Conservation (phyloP, 129 eudicot genomes). For the Flaveria bidentis region DNA sequence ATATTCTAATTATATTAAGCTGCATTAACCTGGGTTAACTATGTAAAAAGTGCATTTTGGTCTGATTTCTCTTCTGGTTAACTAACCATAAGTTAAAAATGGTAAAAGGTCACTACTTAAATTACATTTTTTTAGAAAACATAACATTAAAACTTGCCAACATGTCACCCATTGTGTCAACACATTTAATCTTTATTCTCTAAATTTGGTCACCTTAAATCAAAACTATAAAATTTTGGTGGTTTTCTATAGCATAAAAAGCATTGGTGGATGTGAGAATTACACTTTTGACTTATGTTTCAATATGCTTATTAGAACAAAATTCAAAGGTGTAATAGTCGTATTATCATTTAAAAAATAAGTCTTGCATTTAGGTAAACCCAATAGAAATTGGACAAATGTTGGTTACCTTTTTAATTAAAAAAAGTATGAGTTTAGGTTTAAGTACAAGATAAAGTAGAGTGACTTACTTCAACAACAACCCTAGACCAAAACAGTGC, state of each 20-base stretch:
- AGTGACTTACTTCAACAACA: constrained; percentile 68
- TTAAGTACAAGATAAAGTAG: neutral
- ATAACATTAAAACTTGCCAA: neutral
- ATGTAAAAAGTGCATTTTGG: no score
- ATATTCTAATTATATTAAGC: neutral
- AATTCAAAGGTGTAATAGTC: no score
- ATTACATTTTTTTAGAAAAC: neutral
- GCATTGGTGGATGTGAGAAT: neutral
- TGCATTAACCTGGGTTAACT: neutral
- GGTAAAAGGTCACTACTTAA: neutral
- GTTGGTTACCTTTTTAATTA: neutral
- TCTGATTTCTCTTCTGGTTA: no score
- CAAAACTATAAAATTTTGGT: no score
- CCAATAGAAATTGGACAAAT: neutral
- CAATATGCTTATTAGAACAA: no score
- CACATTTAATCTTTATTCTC: neutral
- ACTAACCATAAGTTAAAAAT: neutral
- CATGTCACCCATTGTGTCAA: neutral
- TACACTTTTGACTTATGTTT: neutral
- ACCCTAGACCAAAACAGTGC: constrained; percentile 72
- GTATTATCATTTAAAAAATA: neutral
- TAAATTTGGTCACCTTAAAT: neutral
- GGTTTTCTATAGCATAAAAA: neutral
- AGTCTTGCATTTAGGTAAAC: neutral
- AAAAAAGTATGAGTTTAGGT: neutral